Evolutionary conservation across 768 basidiomycete genomes (phyloP).

Genomic region (Podaxis mareebaensis): DNA sequence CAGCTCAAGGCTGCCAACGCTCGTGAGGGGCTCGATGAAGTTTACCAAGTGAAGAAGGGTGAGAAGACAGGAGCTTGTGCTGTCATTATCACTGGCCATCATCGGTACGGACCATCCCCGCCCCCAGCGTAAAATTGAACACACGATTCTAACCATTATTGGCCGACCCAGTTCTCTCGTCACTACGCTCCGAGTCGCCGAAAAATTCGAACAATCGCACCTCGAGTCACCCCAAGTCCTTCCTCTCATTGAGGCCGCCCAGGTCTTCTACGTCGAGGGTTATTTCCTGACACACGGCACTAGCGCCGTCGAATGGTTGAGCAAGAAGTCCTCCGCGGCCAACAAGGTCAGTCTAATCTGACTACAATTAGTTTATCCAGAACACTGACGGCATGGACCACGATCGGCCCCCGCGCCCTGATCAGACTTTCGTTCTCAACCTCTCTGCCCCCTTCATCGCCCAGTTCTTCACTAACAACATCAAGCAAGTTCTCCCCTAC

Average conservation of each 20-base stretch:
- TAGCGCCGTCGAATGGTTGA: constrained; percentile 67
- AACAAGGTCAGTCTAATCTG: constrained; percentile 58
- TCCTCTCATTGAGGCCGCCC: constrained; percentile 75
- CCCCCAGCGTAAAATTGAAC: constrained; percentile 20
- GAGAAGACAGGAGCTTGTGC: constrained; percentile 96
- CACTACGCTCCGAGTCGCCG: constrained; percentile 87
- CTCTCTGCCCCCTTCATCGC: constrained; percentile 97
- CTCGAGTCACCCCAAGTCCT: constrained; percentile 75
- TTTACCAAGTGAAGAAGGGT: constrained; percentile 85
- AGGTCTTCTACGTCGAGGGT: constrained; percentile 92
- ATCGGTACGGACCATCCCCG: constrained; percentile 54
- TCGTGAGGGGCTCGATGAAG: constrained; percentile 85
- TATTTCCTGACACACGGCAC: constrained; percentile 96
- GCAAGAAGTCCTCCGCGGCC: constrained; percentile 71
- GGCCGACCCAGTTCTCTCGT: constrained; percentile 71
- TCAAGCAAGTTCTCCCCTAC: constrained; percentile 80
- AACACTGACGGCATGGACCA: no score
- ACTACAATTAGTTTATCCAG: neutral
- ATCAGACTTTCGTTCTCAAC: constrained; percentile 85
- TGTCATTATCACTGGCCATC: constrained; percentile 90
- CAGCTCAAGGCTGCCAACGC: constrained; percentile 89
- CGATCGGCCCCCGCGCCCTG: no score
- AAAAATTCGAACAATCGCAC: constrained; percentile 84
- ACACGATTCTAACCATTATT: neutral
- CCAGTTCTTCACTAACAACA: constrained; percentile 85